A percentile compares a stretch with the other conserved stretches of the same genome.
These are phyloP conservation scores for Sarocladium brachiariae DNA, from an alignment of 2,329 filamentous ascomycete species.

Conservation along the genomic window DNA sequence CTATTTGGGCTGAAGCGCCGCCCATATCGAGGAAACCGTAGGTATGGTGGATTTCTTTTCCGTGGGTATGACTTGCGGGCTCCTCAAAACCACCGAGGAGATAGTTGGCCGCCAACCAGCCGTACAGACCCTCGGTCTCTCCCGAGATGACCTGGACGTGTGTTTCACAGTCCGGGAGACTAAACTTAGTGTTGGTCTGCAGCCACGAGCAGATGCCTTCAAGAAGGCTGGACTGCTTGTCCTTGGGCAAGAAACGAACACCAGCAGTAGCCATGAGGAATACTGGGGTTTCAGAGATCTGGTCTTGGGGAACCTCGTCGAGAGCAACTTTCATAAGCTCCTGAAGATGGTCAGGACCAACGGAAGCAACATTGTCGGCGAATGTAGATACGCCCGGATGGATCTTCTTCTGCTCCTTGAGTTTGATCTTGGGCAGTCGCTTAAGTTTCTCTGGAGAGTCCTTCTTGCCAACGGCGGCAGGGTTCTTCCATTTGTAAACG, in stretches of 20 bases:
- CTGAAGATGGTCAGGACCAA: slow-evolving; percentile 78
- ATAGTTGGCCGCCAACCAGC: slow-evolving; percentile 97
- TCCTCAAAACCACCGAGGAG: slow-evolving; percentile 83
- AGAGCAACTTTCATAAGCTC: slow-evolving; percentile 76
- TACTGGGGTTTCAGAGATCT: slow-evolving; percentile 77
- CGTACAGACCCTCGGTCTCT: slow-evolving; percentile 92
- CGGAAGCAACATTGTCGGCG: slow-evolving; percentile 63
- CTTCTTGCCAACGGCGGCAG: slow-evolving; percentile 55
- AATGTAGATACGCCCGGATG: slow-evolving; percentile 90
- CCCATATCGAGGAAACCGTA: slow-evolving; percentile 99
- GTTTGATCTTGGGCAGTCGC: slow-evolving; percentile 71
- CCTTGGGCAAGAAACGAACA: slow-evolving; percentile 74
- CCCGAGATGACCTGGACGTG: slow-evolving; percentile 94
- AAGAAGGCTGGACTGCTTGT: slow-evolving; percentile 67
- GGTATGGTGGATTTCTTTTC: slow-evolving; percentile 74
- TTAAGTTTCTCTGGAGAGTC: slow-evolving; percentile 38
- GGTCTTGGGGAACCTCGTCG: slow-evolving; percentile 63
- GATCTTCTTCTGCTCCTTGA: slow-evolving; percentile 88
- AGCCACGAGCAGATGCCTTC: slow-evolving; percentile 78
- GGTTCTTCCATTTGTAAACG: slow-evolving; percentile 89
- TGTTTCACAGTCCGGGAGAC: slow-evolving; percentile 79
- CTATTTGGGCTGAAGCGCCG: slow-evolving; percentile 93
- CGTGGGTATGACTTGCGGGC: slow-evolving; percentile 64
- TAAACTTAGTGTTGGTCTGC: slow-evolving; percentile 67
- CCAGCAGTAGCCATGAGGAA: slow-evolving; percentile 95